Evolutionary conservation across 768 basidiomycete genomes (phyloP).

Genomic region (Crassisporium funariophilum): DNA sequence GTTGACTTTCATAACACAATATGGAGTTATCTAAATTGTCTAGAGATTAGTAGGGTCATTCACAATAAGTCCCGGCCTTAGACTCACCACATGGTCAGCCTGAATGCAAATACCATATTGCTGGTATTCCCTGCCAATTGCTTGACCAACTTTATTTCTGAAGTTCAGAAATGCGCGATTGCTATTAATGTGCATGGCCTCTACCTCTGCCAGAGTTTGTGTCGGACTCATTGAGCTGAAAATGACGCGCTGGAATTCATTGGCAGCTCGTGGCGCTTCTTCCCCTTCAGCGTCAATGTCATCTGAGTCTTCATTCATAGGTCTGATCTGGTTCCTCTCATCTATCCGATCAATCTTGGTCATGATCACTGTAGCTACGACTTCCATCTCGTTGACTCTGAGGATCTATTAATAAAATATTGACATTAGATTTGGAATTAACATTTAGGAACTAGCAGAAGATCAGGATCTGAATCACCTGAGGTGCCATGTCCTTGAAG

Average conservation of each 20-base stretch:
- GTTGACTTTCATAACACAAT: constrained; percentile 25
- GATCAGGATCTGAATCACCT: constrained; percentile 21
- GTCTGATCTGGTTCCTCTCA: background rate
- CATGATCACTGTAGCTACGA: background rate
- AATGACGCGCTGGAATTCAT: no score
- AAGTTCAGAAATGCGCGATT: no score
- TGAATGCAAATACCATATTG: background rate
- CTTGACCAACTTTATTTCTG: constrained; percentile 1
- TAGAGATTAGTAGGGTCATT: background rate
- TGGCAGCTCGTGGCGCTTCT: background rate
- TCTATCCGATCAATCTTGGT: background rate
- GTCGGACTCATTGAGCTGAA: no score
- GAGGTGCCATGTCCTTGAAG: constrained; percentile 32
- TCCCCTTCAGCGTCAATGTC: background rate
- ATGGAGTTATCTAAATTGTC: constrained; percentile 21
- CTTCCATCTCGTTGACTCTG: constrained; percentile 1
- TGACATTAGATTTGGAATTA: background rate
- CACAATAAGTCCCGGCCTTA: background rate
- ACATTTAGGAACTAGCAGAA: background rate
- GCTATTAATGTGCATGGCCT: no score
- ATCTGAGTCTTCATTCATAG: background rate
- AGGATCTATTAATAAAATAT: no score
- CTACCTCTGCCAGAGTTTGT: no score
- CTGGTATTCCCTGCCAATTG: background rate
- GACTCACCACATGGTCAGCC: background rate